A percentile compares a stretch with the other conserved stretches of the same genome.
Evolutionary conservation across 2,329 filamentous ascomycete genomes (phyloP).

Genomic region (Apiospora sp.): DNA sequence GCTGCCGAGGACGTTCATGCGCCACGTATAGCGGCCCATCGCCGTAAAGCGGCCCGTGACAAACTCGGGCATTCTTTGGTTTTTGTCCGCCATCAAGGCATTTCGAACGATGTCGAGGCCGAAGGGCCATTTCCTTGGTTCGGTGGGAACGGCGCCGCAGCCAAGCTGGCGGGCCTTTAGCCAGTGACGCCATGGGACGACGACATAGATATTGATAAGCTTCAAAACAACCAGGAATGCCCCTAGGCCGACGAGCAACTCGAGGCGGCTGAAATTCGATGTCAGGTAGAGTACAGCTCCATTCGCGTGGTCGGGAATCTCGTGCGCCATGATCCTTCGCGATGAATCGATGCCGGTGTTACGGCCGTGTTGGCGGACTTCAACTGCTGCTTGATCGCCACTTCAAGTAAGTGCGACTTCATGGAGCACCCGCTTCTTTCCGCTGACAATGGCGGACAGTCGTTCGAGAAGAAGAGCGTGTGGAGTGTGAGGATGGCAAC

Average conservation of each 20-base stretch:
- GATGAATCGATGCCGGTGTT: background rate
- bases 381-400: background rate
- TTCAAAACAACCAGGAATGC: background rate
- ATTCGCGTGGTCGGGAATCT: background rate
- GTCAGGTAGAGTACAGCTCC: background rate
- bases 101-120: slow-evolving; percentile 1
- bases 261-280: background rate
- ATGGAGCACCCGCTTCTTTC: background rate
- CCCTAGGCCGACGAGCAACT: background rate
- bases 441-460: too few species aligned
- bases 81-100: slow-evolving; percentile 4
- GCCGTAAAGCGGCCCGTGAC: background rate
- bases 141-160: slow-evolving; percentile 16
- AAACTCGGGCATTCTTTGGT: slow-evolving; percentile 18
- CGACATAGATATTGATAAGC: background rate
- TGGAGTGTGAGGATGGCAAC: background rate
- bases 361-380: background rate
- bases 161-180: background rate
- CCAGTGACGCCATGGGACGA: background rate
- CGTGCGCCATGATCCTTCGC: background rate
- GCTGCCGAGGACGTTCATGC: slow-evolving; percentile 15
- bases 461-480: background rate
- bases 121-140: slow-evolving; percentile 7
- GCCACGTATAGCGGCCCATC: slow-evolving; percentile 20
- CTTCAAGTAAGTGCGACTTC: background rate